Conservation (phyloP, 1,139 yeast genomes). For the Ogataea hybrid region DNA sequence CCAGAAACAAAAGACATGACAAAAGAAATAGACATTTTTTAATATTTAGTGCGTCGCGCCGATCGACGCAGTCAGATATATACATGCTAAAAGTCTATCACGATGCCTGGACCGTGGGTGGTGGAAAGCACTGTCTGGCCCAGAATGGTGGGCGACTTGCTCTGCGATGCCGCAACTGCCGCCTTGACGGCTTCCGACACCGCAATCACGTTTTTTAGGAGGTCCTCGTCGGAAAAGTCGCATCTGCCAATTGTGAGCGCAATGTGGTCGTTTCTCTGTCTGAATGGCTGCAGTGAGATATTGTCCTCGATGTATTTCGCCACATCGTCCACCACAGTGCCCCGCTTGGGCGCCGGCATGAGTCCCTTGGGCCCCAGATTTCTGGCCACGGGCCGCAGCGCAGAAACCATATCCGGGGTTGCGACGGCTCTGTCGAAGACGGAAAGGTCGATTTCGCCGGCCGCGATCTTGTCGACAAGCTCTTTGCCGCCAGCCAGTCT, state of each 20-base stretch:
- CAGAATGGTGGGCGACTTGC: conserved; percentile 66
- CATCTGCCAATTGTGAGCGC: conserved; percentile 77
- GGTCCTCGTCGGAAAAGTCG: conserved; percentile 73
- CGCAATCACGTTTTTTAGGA: conserved; percentile 68
- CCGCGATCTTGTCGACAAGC: no score
- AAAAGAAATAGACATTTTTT: conserved; percentile 2
- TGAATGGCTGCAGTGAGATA: conserved; percentile 68
- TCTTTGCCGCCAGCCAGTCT: no score
- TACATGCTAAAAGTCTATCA: conserved; percentile 50
- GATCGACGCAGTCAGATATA: conserved; percentile 6
- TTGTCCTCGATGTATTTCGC: conserved; percentile 50
- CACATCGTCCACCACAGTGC: conserved; percentile 78
- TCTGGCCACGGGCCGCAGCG: conserved; percentile 65
- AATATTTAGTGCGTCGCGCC: conserved; percentile 4
- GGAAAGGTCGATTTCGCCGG: conserved; percentile 41
- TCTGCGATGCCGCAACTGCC: conserved; percentile 53
- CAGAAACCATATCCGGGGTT: conserved; percentile 71
- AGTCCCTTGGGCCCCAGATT: conserved; percentile 85
- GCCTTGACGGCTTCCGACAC: conserved; percentile 64
- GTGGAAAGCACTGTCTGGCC: conserved; percentile 71
- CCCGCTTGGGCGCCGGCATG: conserved; percentile 84
- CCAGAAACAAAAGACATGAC: background rate
- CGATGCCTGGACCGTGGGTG: conserved; percentile 80
- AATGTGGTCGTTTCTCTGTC: conserved; percentile 62
- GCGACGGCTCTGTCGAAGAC: conserved; percentile 80